Evolutionary conservation across 73 alveolate genomes (phyloP).

Genomic region (Paramecium sonneborni): DNA sequence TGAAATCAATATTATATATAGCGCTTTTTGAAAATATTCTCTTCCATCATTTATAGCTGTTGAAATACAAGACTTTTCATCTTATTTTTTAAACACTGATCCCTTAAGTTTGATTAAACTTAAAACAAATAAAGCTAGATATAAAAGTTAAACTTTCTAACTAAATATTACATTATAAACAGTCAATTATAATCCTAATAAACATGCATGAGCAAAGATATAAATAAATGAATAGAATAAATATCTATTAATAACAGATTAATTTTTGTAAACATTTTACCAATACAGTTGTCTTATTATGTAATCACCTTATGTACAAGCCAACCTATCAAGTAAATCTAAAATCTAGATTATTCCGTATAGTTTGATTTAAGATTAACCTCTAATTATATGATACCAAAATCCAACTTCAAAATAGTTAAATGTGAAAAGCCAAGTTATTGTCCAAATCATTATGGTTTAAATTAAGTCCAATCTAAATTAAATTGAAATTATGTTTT

Average conservation of each 20-base stretch:
- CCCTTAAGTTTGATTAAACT: constrained; percentile 46
- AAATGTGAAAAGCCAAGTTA: background rate
- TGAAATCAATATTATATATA: background rate
- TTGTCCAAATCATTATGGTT: background rate
- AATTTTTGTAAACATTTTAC: background rate
- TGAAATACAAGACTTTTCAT: background rate
- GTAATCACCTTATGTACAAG: constrained; percentile 53
- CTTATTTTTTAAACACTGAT: constrained; percentile 44
- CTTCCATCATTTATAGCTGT: constrained; percentile 29
- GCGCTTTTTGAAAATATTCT: constrained; percentile 15
- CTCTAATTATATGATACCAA: constrained; percentile 49
- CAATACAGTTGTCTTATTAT: constrained; percentile 7
- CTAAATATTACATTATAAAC: constrained; percentile 55
- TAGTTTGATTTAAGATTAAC: constrained; percentile 26
- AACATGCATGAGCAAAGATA: background rate
- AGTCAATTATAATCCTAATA: constrained; percentile 8
- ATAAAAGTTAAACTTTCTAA: background rate
- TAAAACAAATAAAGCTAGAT: constrained; percentile 35
- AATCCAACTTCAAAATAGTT: constrained; percentile 50
- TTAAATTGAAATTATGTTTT: background rate
- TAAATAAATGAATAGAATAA: background rate
- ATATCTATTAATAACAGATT: constrained; percentile 32
- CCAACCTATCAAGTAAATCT: constrained; percentile 51
- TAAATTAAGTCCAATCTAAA: background rate
- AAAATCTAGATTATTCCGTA: constrained; percentile 35